Evolutionary conservation across 2,329 filamentous ascomycete species (phyloP).

Genomic region (Ceratocystis cacaofunesta): DNA sequence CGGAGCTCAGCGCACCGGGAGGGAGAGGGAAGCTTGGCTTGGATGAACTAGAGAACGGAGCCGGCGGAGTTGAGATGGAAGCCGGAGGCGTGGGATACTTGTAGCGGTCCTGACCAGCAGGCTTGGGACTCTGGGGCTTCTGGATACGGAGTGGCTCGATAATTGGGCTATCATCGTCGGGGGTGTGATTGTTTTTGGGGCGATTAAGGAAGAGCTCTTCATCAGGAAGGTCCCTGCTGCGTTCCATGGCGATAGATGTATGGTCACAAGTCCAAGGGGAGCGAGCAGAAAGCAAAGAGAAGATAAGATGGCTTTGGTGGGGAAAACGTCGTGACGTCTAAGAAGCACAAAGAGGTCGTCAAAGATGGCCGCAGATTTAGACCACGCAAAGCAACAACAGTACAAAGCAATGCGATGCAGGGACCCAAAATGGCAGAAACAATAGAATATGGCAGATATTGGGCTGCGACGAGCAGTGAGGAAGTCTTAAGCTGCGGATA

Average conservation of each 20-base stretch:
- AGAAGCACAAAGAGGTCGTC: neutral
- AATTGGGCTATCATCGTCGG: conserved; percentile 54
- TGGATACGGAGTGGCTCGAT: conserved; percentile 74
- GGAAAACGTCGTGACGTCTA: neutral
- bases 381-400: neutral
- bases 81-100: conserved; percentile 36
- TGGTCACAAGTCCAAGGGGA: neutral
- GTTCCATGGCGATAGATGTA: conserved; percentile 27
- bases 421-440: neutral
- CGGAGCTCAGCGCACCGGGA: conserved; percentile 56
- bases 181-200: conserved; percentile 26
- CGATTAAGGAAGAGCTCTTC: conserved; percentile 70
- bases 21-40: conserved; percentile 49
- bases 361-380: neutral
- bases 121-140: conserved; percentile 56
- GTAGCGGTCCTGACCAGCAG: conserved; percentile 29
- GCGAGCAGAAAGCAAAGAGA: neutral
- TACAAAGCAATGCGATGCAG: conserved; percentile 3
- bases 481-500: neutral
- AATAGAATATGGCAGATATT: neutral
- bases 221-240: conserved; percentile 51
- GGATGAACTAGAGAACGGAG: conserved; percentile 27
- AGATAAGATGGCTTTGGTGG: neutral
- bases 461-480: neutral
- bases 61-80: conserved; percentile 26